phyloP scores from a whole-genome alignment of 2,329 filamentous ascomycete species.

The Parastagonospora nodorum region DNA sequence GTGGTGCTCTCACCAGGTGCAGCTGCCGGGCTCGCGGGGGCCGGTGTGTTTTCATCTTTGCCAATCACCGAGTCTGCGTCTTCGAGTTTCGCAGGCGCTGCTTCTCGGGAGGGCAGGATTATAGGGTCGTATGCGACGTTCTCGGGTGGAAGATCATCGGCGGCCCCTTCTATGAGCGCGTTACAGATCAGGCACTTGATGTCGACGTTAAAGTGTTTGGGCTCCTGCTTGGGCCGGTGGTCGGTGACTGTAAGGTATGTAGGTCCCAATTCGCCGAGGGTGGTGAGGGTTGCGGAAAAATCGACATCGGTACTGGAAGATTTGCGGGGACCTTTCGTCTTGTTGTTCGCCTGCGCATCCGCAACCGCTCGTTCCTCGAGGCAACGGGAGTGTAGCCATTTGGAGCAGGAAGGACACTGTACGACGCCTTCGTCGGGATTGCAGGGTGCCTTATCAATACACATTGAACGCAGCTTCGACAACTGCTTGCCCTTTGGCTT shows the following conservation, averaged over 20 bases:
- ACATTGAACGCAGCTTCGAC: slow-evolving; percentile 46
- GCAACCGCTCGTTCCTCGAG: slow-evolving; percentile 25
- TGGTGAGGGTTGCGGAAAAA: slow-evolving; percentile 13
- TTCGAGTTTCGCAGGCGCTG: background rate
- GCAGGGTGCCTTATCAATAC: slow-evolving; percentile 46
- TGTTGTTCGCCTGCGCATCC: slow-evolving; percentile 7
- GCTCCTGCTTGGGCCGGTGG: slow-evolving; percentile 2
- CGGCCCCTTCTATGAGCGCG: slow-evolving; percentile 17
- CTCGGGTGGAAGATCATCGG: slow-evolving; percentile 2
- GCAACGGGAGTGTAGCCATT: slow-evolving; percentile 53
- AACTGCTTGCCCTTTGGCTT: slow-evolving; percentile 21
- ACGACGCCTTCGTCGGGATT: slow-evolving; percentile 52
- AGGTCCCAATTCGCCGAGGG: slow-evolving; percentile 2
- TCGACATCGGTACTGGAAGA: background rate
- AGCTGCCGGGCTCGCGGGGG: background rate
- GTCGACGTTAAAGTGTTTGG: slow-evolving; percentile 16
- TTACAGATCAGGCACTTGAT: slow-evolving; percentile 27
- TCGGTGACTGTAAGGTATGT: slow-evolving; percentile 24
- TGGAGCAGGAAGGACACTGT: slow-evolving; percentile 47
- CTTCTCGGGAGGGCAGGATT: background rate
- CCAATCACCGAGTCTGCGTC: background rate
- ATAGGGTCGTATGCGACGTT: background rate
- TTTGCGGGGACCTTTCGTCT: slow-evolving; percentile 2
- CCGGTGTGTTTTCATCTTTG: background rate
- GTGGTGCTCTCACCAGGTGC: slow-evolving; percentile 12